These are phyloP conservation scores for Lyophyllum atratum DNA, from an alignment of 768 basidiomycete genomes.

Conservation along the genomic window DNA sequence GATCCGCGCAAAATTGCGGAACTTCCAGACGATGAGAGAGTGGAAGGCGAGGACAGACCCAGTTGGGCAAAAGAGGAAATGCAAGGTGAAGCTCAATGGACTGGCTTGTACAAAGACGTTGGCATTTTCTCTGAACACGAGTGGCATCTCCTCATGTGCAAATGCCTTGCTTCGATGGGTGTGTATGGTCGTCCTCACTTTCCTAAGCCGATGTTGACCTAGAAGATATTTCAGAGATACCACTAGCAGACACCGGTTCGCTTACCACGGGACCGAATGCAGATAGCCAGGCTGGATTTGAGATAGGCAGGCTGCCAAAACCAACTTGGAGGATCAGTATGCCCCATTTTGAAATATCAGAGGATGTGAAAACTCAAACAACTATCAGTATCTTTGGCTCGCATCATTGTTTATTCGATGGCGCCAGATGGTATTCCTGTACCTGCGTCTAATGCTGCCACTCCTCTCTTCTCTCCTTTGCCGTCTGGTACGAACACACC, in stretches of 20 bases:
- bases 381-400: constrained; percentile 69
- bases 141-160: constrained; percentile 87
- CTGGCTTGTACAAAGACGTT: constrained; percentile 81
- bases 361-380: constrained; percentile 10
- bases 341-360: constrained; percentile 25
- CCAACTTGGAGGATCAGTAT: constrained; percentile 72
- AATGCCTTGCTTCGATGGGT: constrained; percentile 85
- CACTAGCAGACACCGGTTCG: constrained; percentile 72
- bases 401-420: constrained; percentile 91
- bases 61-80: constrained; percentile 50
- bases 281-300: constrained; percentile 72
- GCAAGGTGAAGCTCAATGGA: constrained; percentile 48
- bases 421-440: constrained; percentile 59
- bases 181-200: constrained; percentile 25
- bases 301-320: constrained; percentile 72
- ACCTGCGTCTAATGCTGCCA: constrained; percentile 62
- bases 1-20: constrained; percentile 68
- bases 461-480: constrained; percentile 74
- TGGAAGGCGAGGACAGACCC: constrained; percentile 62
- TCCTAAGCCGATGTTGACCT: constrained; percentile 6
- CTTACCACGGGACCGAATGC: constrained; percentile 75
- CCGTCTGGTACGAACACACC: constrained; percentile 65
- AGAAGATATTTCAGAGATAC: constrained; percentile 53
- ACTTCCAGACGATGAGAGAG: constrained; percentile 69
- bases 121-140: constrained; percentile 86